These are phyloP conservation scores for Aspergillus ruber DNA, from an alignment of 2,329 filamentous ascomycete species.

Conservation along the genomic window DNA sequence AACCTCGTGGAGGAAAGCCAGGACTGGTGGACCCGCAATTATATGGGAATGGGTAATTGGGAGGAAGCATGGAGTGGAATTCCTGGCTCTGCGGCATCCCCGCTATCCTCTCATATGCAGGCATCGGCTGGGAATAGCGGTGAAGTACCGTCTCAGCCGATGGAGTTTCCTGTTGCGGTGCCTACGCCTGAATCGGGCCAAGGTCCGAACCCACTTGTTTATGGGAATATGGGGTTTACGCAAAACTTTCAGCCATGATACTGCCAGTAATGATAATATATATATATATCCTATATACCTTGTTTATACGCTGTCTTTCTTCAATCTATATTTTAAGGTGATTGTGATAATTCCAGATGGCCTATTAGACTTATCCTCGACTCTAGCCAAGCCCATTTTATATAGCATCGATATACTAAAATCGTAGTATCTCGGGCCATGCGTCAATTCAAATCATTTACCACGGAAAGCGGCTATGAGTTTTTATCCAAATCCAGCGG, in stretches of 20 bases:
- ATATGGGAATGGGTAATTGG: slow-evolving; percentile 59
- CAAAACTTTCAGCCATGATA: slow-evolving; percentile 7
- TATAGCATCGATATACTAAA: too few species aligned
- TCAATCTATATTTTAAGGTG: too few species aligned
- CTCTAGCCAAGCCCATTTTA: too few species aligned
- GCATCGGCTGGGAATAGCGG: slow-evolving; percentile 5
- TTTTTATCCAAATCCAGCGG: too few species aligned
- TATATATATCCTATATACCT: too few species aligned
- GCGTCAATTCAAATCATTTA: too few species aligned
- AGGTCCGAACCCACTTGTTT: slow-evolving; percentile 2
- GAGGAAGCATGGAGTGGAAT: slow-evolving; percentile 23
- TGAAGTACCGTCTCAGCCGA: slow-evolving; percentile 3
- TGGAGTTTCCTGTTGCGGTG: slow-evolving; percentile 3
- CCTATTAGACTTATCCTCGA: too few species aligned
- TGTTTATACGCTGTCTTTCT: too few species aligned
- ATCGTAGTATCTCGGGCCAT: too few species aligned
- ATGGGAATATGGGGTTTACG: slow-evolving; percentile 8
- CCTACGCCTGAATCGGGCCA: slow-evolving; percentile 5
- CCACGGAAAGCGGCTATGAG: too few species aligned
- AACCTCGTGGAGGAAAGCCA: slow-evolving; percentile 57
- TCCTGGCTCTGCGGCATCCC: slow-evolving; percentile 5
- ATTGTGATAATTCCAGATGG: too few species aligned
- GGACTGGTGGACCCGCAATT: slow-evolving; percentile 60
- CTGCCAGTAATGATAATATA: too few species aligned
- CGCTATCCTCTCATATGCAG: slow-evolving; percentile 2